Evolutionary conservation across 441 rosid species (phyloP).

Genomic region (Gossypium gossypioides): DNA sequence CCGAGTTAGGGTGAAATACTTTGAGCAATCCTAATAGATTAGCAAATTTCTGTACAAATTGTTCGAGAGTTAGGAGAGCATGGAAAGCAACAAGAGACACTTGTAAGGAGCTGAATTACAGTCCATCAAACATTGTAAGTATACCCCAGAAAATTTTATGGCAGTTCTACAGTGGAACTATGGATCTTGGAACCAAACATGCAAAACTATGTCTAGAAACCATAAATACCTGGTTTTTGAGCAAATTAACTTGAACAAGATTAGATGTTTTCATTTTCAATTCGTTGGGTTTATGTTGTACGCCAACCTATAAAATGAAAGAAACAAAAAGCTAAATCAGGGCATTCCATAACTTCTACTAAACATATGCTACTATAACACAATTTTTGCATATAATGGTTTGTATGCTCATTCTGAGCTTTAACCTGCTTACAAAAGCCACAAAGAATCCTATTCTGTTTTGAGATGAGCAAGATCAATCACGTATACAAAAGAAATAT

Average conservation of each 20-base stretch:
- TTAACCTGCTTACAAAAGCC: neutral
- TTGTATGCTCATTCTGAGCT: neutral
- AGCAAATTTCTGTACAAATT: neutral
- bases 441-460: neutral
- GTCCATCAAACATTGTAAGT: neutral
- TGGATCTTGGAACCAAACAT: constrained; percentile 2
- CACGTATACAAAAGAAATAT: neutral
- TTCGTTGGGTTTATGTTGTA: constrained; percentile 64
- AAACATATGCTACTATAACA: neutral
- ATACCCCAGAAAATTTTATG: neutral
- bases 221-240: constrained; percentile 60
- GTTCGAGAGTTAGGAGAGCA: neutral
- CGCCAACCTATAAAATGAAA: constrained; percentile 50
- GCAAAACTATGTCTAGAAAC: constrained; percentile 5
- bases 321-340: constrained; percentile 12
- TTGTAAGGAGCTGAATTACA: neutral
- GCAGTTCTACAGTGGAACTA: neutral
- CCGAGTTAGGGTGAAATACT: neutral
- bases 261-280: constrained; percentile 67
- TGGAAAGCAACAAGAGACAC: neutral
- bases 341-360: neutral
- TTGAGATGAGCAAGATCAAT: neutral
- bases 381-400: neutral
- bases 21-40: neutral
- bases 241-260: constrained; percentile 63